Percentiles rank a stretch among this genome's conserved stretches.
Evolutionary conservation across 2,329 filamentous ascomycete genomes (phyloP).

Genomic region (Xylariomycetidae sp.): DNA sequence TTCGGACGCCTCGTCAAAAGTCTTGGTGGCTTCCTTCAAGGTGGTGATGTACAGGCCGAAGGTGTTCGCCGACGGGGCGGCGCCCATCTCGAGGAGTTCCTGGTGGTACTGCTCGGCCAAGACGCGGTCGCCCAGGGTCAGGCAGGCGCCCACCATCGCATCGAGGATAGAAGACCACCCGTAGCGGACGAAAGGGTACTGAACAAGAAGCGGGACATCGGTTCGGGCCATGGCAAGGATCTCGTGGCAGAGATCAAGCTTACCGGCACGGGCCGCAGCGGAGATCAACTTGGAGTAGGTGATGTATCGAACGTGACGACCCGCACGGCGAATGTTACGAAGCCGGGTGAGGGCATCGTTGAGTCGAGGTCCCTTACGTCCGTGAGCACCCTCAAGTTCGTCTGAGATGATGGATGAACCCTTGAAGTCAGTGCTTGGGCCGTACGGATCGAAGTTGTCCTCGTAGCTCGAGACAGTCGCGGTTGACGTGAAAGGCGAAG

Average conservation of each 20-base stretch:
- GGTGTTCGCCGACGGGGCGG: slow-evolving; percentile 91
- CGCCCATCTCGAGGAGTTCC: slow-evolving; percentile 84
- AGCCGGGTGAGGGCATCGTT: slow-evolving; percentile 78
- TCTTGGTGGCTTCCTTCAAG: slow-evolving; percentile 93
- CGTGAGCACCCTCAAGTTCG: slow-evolving; percentile 73
- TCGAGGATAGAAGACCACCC: slow-evolving; percentile 96
- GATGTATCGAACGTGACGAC: slow-evolving; percentile 89
- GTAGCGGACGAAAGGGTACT: slow-evolving; percentile 84
- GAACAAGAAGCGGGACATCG: slow-evolving; percentile 77
- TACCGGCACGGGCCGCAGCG: slow-evolving; percentile 78
- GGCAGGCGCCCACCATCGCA: slow-evolving; percentile 89
- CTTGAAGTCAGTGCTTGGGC: slow-evolving; percentile 84
- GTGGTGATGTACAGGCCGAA: slow-evolving; percentile 99
- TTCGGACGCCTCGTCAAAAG: slow-evolving; percentile 94
- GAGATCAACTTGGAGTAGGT: slow-evolving; percentile 95
- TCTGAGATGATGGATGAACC: slow-evolving; percentile 88
- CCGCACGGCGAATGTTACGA: slow-evolving; percentile 87
- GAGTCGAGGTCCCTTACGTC: slow-evolving; percentile 65
- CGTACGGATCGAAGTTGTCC: slow-evolving; percentile 87
- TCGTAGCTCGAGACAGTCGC: slow-evolving; percentile 59
- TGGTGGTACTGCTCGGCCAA: slow-evolving; percentile 84
- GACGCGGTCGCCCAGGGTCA: slow-evolving; percentile 74
- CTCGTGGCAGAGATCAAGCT: slow-evolving; percentile 76
- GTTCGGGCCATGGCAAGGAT: slow-evolving; percentile 83
- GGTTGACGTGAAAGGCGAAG: slow-evolving; percentile 49